Evolutionary conservation across 2,329 filamentous ascomycete species (phyloP), one percentile per base, ranked within the genome.

Genomic region (Claviceps capensis): DNA sequence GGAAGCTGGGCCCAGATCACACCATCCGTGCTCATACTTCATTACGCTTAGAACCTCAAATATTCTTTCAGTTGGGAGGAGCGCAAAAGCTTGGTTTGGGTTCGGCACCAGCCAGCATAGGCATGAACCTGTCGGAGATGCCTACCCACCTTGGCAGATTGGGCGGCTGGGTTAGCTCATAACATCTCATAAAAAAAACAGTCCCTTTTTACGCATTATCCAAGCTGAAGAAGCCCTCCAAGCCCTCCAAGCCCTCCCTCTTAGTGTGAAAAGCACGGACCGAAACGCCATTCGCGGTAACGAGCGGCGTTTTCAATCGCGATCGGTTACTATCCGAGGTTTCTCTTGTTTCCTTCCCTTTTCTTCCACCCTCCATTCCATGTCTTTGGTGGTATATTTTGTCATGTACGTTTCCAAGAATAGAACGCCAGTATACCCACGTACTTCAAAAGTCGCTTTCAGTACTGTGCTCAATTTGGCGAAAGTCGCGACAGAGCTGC

Each of bases 281-380:
- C 38, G 2, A 49, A n/a, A 34, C 7, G 22, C 30, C 30, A 36
- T 45, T 41, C 26, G 47, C 19, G 23, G 19, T 44, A 19, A 37
- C 16, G 23, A 36, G 38, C 16, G 37, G 34, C 43, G 38, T 43
- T n/a, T 40, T 7, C 16, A 14, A 52, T 52, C 50, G 45, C 50
- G 50, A 52, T 52, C 43, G 50, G 50, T 43, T 43, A 26, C 6
- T 9, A 47, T 43, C 50, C 43, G 50, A 47, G 34, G 14, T 43
- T 36, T 11, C 34, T 7, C 23, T 26, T 26, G 38, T 38, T 13
- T 40, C 14, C 40, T 14, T 37, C 5, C 34, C 22, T 47, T 36
- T 47, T 47, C 17, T 37, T 30, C 30, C 30, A 30, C 8, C 30
- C 7, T 30, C 30, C 30, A 13, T 11, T 30, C 30, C 30, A 13